Base-by-base conservation (phyloP, 352 stramenopile species). In the Aphanomyces euteiches region DNA sequence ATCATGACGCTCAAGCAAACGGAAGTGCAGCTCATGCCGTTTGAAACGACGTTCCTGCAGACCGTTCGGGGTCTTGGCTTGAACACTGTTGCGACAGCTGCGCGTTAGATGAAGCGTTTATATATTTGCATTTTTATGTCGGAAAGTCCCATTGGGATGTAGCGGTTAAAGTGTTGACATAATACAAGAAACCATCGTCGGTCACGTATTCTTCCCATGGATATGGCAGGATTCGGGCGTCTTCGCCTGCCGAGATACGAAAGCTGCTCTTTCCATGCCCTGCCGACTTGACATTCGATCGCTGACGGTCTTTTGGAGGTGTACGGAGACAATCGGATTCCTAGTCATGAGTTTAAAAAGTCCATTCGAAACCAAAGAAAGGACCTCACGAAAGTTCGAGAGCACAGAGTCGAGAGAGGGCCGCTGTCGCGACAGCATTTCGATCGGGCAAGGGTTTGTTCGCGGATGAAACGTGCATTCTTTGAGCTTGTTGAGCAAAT, bases 31-130 rank as follows among this genome's bases (percentile, higher is more conserved):
- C 63, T 76, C 40, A 69, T 78, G 70, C 75, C 75, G 2, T 66
- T 74, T 28, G 72, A 79, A 47, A 78, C 75, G 15, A 59, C 72
- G 37, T 73, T 79, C 38, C 56, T 76, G 19, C 73, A 78, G 48
- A 78, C 73, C 13, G 54, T 70, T 15, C 59, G 76, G 36, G 56
- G 66, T 13, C 47, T 78, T 45, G 74, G 74, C 15, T 50, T 78
- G 36, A 78, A 77, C 64, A 77, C 72, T 7, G 47, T 78, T 47
- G 59, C 66, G 10, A 66, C 74, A 2, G 3, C 40, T 21, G 41
- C 10, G 28, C 17, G 19, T 12, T 69, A 70, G 28, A 17, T 72
- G 15, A 8, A 61, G 56, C 13, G 5, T 68, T 36, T 68, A 65
- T 69, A 10, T 69, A 8, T 60, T 5, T 69, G 3, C 28, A 13